Conservation (phyloP, 257 asterid genomes). For the Salvia hispanica region DNA sequence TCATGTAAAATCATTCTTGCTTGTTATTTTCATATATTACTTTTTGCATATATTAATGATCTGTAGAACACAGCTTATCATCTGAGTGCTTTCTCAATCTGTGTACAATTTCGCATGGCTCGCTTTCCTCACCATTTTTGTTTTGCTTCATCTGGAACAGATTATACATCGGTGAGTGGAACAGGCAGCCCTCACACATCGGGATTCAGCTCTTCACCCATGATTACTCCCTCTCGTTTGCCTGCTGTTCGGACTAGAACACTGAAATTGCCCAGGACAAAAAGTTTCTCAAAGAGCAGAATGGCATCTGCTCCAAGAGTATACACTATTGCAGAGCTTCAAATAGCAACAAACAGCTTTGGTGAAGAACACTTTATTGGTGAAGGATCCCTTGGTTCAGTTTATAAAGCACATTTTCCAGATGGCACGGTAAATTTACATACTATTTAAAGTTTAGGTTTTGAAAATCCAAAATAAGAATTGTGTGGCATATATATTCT, state of each 20-base stretch:
- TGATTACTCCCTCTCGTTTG: constrained; percentile 57
- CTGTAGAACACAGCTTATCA: no score
- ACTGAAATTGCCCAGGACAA: constrained; percentile 45
- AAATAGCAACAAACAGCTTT: constrained; percentile 78
- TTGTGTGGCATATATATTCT: constrained; percentile 17
- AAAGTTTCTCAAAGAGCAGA: constrained; percentile 52
- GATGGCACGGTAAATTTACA: constrained; percentile 65
- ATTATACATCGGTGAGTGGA: constrained; percentile 42
- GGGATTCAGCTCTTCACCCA: constrained; percentile 55
- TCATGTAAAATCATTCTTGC: no score
- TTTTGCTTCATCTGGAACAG: constrained; percentile 28
- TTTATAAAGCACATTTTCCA: constrained; percentile 79
- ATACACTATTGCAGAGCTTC: constrained; percentile 75
- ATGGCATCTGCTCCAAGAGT: constrained; percentile 55
- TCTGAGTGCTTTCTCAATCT: not conserved
- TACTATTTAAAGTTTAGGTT: not conserved
- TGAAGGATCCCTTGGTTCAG: constrained; percentile 88
- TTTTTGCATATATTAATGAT: no score
- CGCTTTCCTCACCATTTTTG: not conserved
- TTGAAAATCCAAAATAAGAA: not conserved
- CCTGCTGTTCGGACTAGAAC: constrained; percentile 73
- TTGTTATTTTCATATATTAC: no score
- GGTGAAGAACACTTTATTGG: constrained; percentile 69
- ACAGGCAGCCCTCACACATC: constrained; percentile 53
- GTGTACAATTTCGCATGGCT: not conserved